A percentile compares a stretch with the other conserved stretches of the same genome.
Evolutionary conservation across 1,139 yeast species (phyloP).

Genomic region (Ogataea hybrid): DNA sequence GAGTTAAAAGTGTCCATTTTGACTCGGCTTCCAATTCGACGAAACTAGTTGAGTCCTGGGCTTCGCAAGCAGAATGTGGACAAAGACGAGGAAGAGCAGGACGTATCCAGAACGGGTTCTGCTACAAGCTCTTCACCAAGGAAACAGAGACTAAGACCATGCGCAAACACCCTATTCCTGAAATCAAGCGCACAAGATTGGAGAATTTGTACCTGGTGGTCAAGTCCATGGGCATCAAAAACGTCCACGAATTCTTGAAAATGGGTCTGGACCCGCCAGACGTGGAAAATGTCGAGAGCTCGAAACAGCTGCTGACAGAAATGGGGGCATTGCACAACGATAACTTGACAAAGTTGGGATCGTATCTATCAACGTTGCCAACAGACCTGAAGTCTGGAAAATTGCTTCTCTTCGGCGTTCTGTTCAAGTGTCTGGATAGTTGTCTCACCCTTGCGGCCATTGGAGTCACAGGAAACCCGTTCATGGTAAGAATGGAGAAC

Average conservation of each 20-base stretch:
- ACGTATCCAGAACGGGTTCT: conserved; percentile 79
- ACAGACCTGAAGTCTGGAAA: conserved; percentile 87
- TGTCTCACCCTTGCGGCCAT: conserved; percentile 77
- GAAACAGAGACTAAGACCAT: conserved; percentile 54
- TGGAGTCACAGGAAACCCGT: conserved; percentile 72
- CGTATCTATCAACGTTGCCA: conserved; percentile 75
- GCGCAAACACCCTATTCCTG: conserved; percentile 81
- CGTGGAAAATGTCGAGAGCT: conserved; percentile 53
- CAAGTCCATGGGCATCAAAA: conserved; percentile 80
- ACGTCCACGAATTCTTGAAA: conserved; percentile 66
- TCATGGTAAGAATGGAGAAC: conserved; percentile 55
- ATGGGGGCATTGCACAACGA: conserved; percentile 70
- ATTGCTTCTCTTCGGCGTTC: conserved; percentile 69
- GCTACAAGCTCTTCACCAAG: conserved; percentile 76
- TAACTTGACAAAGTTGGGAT: conserved; percentile 74
- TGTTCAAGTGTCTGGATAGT: conserved; percentile 79
- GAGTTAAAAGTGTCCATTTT: conserved; percentile 74
- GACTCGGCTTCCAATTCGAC: conserved; percentile 69
- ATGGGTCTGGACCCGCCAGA: conserved; percentile 85
- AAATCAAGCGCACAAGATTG: conserved; percentile 76
- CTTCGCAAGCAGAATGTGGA: conserved; percentile 85
- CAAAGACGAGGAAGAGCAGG: conserved; percentile 99
- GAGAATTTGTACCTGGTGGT: conserved; percentile 82
- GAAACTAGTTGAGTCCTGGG: conserved; percentile 76
- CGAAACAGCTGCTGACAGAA: conserved; percentile 59